Base-by-base conservation (phyloP, 106 monocot species). In the Acorus gramineus region DNA sequence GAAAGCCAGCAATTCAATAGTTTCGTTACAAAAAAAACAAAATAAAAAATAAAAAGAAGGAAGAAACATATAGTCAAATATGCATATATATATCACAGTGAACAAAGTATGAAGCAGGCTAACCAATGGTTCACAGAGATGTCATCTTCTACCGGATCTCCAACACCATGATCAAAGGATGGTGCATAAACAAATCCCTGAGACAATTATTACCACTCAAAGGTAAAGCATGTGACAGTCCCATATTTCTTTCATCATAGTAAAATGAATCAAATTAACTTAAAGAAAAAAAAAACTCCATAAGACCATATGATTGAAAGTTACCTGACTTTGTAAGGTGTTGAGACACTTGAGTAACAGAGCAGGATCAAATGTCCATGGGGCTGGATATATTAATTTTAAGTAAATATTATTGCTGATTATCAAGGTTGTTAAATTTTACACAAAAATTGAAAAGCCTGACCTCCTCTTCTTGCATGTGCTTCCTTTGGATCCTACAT, bases 81-180 rank as follows among this genome's bases (percentile, higher is more conserved):
- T 28, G 28, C 28, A 28, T 28, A 28, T 28, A 28, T 28, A 28
- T 28, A 28, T 28, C 28, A 28, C 28, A 28, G 28, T 28, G 28
- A 28, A 28, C 28, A 28, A 28, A 28, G 28, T 28, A 28, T 28
- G 28, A 28, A 28, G 8, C 2, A 42, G 52, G 75, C 93, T 84
- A 71, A 94, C 93, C 76, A 60, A 44, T 68, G 69, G 52, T 69
- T 61, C 13, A 95, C 76, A 77, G 74, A 76, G 60, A 95, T 70
- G 72, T 95, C 95, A 56, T 90, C 74, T 73, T 95, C 95, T 60
- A 95, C 74, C 46, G 95, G 95, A 67, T 95, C 95, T 46, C 95
- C 95, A 59, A 90, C 82, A 64, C 95, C 95, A 62, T 95, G 95
- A 87, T 95, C 95, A 79, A 95, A 95, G 69, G 95, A 95, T n/a